phyloP scores from a whole-genome alignment of 768 basidiomycete species.

The Rhodotorula kratochvilovae region DNA sequence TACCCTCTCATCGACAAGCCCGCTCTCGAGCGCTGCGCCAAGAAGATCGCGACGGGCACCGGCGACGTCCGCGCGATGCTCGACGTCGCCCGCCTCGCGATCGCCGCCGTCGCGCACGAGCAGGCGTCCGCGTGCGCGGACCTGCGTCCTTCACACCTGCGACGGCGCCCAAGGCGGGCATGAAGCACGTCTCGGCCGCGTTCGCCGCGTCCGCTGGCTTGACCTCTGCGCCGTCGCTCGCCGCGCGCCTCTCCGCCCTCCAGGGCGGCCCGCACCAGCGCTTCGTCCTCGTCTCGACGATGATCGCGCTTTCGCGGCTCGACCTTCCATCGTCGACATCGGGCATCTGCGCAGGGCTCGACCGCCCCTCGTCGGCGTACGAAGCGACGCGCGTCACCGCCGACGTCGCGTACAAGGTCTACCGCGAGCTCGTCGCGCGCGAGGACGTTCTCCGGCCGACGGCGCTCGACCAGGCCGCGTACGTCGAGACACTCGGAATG shows the following conservation, averaged over 20 bases:
- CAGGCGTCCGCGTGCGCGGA: constrained; percentile 51
- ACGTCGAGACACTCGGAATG: constrained; percentile 19
- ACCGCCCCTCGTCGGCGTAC: neutral
- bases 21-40: constrained; percentile 65
- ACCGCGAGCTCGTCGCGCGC: constrained; percentile 14
- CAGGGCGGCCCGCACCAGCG: constrained; percentile 29
- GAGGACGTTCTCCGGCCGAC: constrained; percentile 1
- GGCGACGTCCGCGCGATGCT: constrained; percentile 78
- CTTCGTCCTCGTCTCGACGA: constrained; percentile 21
- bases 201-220: constrained; percentile 45
- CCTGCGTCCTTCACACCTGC: constrained; percentile 6
- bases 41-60: constrained; percentile 73
- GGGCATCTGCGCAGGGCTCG: constrained; percentile 2
- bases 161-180: constrained; percentile 53
- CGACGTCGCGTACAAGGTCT: constrained; percentile 19
- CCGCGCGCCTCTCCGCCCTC: constrained; percentile 15
- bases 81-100: constrained; percentile 72
- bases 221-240: constrained; percentile 14
- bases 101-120: constrained; percentile 52
- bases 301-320: constrained; percentile 25
- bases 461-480: constrained; percentile 2
- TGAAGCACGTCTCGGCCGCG: constrained; percentile 66
- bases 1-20: constrained; percentile 58
- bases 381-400: neutral
- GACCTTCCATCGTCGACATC: neutral